Evolutionary conservation across 2,329 filamentous ascomycete genomes (phyloP).

Genomic region (Xylariomycetidae sp.): DNA sequence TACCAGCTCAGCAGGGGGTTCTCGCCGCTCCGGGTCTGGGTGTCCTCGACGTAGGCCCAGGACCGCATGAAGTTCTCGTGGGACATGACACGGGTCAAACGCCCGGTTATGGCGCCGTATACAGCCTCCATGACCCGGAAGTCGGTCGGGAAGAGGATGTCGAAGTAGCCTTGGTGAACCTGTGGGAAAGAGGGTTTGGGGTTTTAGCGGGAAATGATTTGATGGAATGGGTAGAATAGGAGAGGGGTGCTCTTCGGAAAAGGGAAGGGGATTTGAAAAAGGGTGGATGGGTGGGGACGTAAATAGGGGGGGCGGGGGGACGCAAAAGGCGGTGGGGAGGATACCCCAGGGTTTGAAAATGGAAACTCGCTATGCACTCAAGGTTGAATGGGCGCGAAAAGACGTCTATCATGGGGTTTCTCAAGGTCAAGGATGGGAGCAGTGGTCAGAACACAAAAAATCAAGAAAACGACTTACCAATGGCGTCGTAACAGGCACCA

Average conservation of each 20-base stretch:
- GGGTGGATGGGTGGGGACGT: too few species aligned
- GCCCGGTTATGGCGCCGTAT: slow-evolving; percentile 89
- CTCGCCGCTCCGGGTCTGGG: slow-evolving; percentile 82
- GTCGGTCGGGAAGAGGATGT: slow-evolving; percentile 96
- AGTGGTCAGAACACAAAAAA: too few species aligned
- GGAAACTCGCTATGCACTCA: too few species aligned
- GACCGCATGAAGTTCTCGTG: slow-evolving; percentile 88
- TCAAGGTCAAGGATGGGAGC: too few species aligned
- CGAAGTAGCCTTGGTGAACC: slow-evolving; percentile 98
- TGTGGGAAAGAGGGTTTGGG: slow-evolving; percentile 28
- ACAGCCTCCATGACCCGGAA: slow-evolving; percentile 87
- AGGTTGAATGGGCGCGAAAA: too few species aligned
- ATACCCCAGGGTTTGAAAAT: too few species aligned
- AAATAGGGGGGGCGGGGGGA: too few species aligned
- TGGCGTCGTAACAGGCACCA: slow-evolving; percentile 84
- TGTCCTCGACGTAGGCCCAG: slow-evolving; percentile 90
- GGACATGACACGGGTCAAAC: slow-evolving; percentile 76
- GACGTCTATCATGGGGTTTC: not conserved
- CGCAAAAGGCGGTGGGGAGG: too few species aligned
- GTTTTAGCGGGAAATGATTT: not conserved
- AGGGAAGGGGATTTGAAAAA: too few species aligned
- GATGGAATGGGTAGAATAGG: too few species aligned
- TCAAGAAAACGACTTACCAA: slow-evolving; percentile 76
- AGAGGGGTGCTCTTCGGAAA: too few species aligned
- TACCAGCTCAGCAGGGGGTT: slow-evolving; percentile 93